Evolutionary conservation across 2,329 filamentous ascomycete species (phyloP).

Genomic region (Amauroascus niger): DNA sequence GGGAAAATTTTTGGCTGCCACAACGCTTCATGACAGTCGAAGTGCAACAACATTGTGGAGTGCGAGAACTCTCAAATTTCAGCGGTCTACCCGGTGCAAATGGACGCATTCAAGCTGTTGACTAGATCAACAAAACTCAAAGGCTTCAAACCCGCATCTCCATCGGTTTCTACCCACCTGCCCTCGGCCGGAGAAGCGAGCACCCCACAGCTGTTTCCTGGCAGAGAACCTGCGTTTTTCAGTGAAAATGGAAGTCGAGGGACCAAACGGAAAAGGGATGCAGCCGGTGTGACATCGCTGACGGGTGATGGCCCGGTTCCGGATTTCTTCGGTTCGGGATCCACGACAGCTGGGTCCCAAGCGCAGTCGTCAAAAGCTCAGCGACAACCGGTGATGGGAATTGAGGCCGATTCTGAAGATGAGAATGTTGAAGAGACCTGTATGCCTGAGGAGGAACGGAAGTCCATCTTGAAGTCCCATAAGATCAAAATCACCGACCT

Average conservation of each 20-base stretch:
- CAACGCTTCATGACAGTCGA: too few species aligned
- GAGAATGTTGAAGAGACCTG: constrained; percentile 18
- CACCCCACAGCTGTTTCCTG: constrained; percentile 32
- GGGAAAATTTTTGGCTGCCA: too few species aligned
- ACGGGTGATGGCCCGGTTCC: constrained; percentile 24
- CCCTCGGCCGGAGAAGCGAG: constrained; percentile 35
- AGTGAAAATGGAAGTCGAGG: constrained; percentile 20
- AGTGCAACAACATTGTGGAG: background rate
- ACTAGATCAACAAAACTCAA: constrained; percentile 39
- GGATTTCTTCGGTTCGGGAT: constrained; percentile 31
- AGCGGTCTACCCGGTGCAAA: constrained; percentile 15
- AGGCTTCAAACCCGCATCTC: constrained; percentile 21
- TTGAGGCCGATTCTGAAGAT: constrained; percentile 9
- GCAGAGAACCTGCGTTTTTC: constrained; percentile 20
- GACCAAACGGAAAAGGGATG: constrained; percentile 32
- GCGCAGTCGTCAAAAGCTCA: constrained; percentile 3
- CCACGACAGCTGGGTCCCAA: constrained; percentile 17
- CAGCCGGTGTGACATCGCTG: constrained; percentile 11
- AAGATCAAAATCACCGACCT: constrained; percentile 76
- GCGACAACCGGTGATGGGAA: constrained; percentile 12
- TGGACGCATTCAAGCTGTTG: constrained; percentile 40
- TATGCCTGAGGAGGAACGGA: constrained; percentile 60
- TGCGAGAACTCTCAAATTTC: background rate
- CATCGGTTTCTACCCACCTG: constrained; percentile 23
- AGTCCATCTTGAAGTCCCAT: constrained; percentile 64